Evolutionary conservation across 768 basidiomycete genomes (phyloP).

Genomic region (Phaffia australis): DNA sequence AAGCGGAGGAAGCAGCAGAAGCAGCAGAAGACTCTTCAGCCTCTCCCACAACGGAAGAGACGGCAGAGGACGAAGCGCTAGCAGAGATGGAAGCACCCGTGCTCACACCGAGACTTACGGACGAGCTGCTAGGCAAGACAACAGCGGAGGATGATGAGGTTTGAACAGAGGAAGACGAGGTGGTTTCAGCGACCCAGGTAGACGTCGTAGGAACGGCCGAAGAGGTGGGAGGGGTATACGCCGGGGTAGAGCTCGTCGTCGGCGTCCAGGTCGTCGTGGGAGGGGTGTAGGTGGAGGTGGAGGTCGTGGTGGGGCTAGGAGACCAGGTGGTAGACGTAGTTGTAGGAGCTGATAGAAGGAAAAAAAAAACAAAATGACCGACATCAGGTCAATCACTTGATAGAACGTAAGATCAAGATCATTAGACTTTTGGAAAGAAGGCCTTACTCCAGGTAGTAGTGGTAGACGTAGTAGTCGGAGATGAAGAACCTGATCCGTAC

Average conservation of each 20-base stretch:
- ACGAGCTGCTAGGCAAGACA: neutral
- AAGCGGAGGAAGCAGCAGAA: conserved; percentile 4
- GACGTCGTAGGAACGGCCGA: neutral
- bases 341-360: neutral
- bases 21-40: neutral
- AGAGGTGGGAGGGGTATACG: conserved; percentile 3
- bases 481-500: conserved; percentile 14
- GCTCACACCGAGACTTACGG: neutral
- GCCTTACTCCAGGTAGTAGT: neutral
- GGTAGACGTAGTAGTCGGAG: conserved; percentile 15
- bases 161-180: neutral
- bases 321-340: conserved; percentile 16
- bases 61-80: neutral
- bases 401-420: neutral
- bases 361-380: neutral
- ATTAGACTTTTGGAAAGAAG: neutral
- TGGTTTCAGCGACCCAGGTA: neutral
- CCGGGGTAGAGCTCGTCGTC: conserved; percentile 12
- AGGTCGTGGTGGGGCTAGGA: conserved; percentile 11
- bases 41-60: neutral
- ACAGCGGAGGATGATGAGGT: neutral
- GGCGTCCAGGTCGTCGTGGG: conserved; percentile 14
- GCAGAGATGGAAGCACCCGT: conserved; percentile 3
- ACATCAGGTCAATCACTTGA: neutral
- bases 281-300: conserved; percentile 1